Percentiles rank a stretch among this genome's conserved stretches.
Evolutionary conservation across 371 early-diverging fungal species (phyloP).

Genomic region (Syncephalastrum sp.): DNA sequence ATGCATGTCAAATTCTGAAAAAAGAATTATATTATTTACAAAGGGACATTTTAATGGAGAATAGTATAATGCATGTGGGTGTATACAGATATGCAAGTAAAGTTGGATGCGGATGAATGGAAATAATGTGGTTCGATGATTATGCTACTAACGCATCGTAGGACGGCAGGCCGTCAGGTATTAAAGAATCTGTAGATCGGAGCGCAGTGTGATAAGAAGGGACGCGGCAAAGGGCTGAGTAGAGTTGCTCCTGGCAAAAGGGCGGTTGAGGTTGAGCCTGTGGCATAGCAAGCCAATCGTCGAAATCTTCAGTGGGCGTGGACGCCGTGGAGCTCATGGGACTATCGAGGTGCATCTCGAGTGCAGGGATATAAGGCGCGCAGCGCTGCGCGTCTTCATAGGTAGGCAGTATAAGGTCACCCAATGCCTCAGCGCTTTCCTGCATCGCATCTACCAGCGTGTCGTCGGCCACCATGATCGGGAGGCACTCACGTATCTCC

Average conservation of each 20-base stretch:
- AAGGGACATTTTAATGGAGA: background rate
- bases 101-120: background rate
- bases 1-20: background rate
- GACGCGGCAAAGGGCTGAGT: constrained; percentile 7
- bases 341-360: constrained; percentile 1
- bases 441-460: constrained; percentile 1
- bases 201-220: constrained; percentile 15
- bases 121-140: background rate
- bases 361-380: constrained; percentile 4
- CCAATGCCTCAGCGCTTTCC: background rate
- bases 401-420: constrained; percentile 5
- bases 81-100: background rate
- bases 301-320: constrained; percentile 7
- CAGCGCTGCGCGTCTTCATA: constrained; percentile 10
- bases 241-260: background rate
- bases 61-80: background rate
- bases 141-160: constrained; percentile 6
- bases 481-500: constrained; percentile 34
- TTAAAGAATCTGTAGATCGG: constrained; percentile 3
- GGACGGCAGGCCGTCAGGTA: constrained; percentile 7
- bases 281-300: constrained; percentile 11
- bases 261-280: background rate
- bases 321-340: constrained; percentile 3
- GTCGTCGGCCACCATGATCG: constrained; percentile 22
- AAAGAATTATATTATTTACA: background rate